Base-by-base conservation (phyloP, 2,329 filamentous ascomycete genomes). In the Verticillium nonalfalfae region DNA sequence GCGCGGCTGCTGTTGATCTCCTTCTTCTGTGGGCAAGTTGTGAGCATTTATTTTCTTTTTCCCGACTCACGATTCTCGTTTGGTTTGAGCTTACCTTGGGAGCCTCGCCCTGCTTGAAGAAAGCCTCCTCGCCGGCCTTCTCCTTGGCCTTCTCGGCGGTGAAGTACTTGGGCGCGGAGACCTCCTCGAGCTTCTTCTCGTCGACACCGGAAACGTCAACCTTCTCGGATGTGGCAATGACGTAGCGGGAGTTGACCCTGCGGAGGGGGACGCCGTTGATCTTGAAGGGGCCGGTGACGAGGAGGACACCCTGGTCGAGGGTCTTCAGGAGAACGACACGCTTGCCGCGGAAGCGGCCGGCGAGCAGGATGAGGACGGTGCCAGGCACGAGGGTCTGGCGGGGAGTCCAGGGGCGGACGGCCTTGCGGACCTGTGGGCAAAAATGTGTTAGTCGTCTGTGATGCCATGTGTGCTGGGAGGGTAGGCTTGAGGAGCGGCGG, bases 61-160 rank as follows among this genome's bases (percentile, higher is more conserved):
- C 0, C 26, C 26, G 26, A 31, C 26, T 31, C 9, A 35, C 1
- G 31, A 34, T 15, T 18, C 18, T 11, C 4, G 14, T 18, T 3
- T 7, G 26, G 26, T 10, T 5, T 9, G 31, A 50, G 68, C 90
- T 70, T 87, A 97, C 93, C 92, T 97, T 86, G 78, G 91, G 85
- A 89, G 96, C 96, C 89, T 97, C 93, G 80, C 93, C 87, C 87
- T 97, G 93, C 88, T 95, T 93, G 90, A 98, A 97, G 89, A 99
- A 99, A 79, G 93, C 91, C 79, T 97, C 94, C 87, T 99, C 94
- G 74, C 89, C 88, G 74, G 91, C 90, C 90, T 97, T 97, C 85
- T 97, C 92, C 82, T 93, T 88, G 74, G 84, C 78, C 89, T 97
- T 97, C 81, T 98, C 95, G 77, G 90, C 90, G 76, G 91, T 90